phyloP scores from a whole-genome alignment of 768 basidiomycete species.

The Leccinum incarnatum region DNA sequence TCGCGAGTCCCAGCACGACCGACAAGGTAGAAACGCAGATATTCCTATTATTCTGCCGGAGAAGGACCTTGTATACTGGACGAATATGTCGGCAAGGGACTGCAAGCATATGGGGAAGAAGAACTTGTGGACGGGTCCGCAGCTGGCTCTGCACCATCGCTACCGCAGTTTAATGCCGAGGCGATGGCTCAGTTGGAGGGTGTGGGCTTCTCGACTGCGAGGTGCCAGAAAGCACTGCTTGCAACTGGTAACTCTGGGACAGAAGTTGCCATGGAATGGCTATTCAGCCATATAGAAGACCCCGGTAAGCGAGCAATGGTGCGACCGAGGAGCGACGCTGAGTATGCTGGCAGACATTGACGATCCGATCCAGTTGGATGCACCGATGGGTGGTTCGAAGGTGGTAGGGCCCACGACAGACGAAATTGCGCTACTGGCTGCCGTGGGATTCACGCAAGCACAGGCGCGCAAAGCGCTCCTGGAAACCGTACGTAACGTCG shows the following conservation, averaged over 20 bases:
- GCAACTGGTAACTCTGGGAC: conserved; percentile 78
- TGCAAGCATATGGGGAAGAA: conserved; percentile 73
- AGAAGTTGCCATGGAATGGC: conserved; percentile 92
- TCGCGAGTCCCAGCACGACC: not conserved
- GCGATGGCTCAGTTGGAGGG: conserved; percentile 75
- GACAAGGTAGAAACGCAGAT: conserved; percentile 45
- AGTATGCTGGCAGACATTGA: conserved; percentile 71
- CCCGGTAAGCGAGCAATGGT: conserved; percentile 49
- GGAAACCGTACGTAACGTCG: conserved; percentile 63
- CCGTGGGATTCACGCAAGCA: conserved; percentile 88
- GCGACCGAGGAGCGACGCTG: not conserved
- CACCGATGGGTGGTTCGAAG: conserved; percentile 9
- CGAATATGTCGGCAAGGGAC: conserved; percentile 63
- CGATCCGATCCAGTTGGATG: conserved; percentile 52
- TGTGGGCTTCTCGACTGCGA: conserved; percentile 88
- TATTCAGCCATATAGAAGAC: conserved; percentile 95
- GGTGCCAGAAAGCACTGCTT: conserved; percentile 87
- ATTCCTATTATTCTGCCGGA: conserved; percentile 76
- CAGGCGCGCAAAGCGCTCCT: conserved; percentile 86
- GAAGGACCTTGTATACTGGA: conserved; percentile 59
- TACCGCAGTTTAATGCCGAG: conserved; percentile 69
- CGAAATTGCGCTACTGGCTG: conserved; percentile 68
- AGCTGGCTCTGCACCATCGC: conserved; percentile 33
- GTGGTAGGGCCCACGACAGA: conserved; percentile 63
- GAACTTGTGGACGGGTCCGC: conserved; percentile 60